phyloP scores from a whole-genome alignment of 2,329 filamentous ascomycete species.

The Scytalidium sp. region DNA sequence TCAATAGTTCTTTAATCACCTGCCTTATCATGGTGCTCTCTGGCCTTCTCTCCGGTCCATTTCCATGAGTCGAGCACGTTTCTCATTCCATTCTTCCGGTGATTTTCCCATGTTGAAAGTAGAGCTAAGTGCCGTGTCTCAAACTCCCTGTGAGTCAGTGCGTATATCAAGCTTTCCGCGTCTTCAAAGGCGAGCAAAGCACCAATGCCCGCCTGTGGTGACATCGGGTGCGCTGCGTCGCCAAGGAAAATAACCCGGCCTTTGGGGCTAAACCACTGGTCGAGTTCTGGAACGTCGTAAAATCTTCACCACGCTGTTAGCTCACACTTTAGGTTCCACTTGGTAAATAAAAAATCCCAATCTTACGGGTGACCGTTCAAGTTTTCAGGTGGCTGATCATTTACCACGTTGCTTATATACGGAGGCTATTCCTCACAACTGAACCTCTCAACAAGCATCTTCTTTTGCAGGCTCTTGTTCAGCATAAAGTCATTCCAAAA shows the following conservation, averaged over 20 bases:
- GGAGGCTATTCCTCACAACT: neutral
- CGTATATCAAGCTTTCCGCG: neutral
- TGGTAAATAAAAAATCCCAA: slow-evolving; percentile 3
- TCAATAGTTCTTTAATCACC: neutral
- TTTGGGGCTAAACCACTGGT: neutral
- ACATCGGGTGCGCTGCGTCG: slow-evolving; percentile 88
- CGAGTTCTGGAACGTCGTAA: neutral
- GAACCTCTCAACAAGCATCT: neutral
- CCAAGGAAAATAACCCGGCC: slow-evolving; percentile 55
- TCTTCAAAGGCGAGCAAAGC: neutral
- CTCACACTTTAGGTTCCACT: too few species aligned
- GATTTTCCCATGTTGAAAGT: neutral
- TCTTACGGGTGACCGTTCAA: neutral
- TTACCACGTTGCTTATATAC: neutral
- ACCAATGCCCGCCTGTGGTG: neutral
- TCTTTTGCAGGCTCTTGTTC: neutral
- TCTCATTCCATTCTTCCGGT: neutral
- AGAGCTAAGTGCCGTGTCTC: neutral
- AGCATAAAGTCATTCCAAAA: neutral
- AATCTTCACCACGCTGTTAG: slow-evolving; percentile 5
- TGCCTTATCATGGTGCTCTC: neutral
- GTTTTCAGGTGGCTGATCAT: neutral
- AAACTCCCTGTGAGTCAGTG: neutral
- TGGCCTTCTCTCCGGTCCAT: neutral
- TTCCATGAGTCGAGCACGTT: neutral